A percentile compares a stretch with the other conserved stretches of the same genome.
Conservation (phyloP, 2,329 filamentous ascomycete species). For the Aspergillus jensenii region DNA sequence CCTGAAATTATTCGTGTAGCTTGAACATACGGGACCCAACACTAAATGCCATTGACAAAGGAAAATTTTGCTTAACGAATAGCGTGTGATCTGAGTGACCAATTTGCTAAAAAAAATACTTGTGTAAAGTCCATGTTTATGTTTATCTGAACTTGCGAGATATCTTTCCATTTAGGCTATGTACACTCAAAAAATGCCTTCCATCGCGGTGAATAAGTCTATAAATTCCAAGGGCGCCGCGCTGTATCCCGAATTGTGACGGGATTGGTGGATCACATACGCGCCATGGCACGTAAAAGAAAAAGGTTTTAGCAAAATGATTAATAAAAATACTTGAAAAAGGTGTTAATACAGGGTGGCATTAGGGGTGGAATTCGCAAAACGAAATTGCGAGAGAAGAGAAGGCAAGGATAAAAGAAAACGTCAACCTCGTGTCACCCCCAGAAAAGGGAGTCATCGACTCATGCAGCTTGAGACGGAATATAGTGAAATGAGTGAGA, state of each 20-base stretch:
- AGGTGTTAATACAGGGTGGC: slow-evolving; percentile 12
- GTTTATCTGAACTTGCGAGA: background rate
- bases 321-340: slow-evolving; percentile 14
- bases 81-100: background rate
- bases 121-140: background rate
- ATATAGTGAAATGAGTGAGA: background rate
- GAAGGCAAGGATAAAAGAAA: slow-evolving; percentile 2
- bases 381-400: background rate
- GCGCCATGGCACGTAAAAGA: slow-evolving; percentile 5
- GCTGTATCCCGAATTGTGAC: background rate
- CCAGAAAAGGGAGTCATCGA: background rate
- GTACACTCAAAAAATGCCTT: slow-evolving; percentile 2
- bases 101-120: background rate
- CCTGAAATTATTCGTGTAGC: background rate
- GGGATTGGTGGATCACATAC: background rate
- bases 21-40: background rate
- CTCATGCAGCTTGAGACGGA: background rate
- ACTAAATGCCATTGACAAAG: background rate
- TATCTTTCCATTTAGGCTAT: background rate
- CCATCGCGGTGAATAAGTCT: background rate
- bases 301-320: slow-evolving; percentile 1
- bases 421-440: slow-evolving; percentile 19
- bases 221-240: background rate
- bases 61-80: background rate
- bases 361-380: slow-evolving; percentile 1